Evolutionary conservation across 2,329 filamentous ascomycete species (phyloP).

Genomic region (Periglandula ipomoeae): DNA sequence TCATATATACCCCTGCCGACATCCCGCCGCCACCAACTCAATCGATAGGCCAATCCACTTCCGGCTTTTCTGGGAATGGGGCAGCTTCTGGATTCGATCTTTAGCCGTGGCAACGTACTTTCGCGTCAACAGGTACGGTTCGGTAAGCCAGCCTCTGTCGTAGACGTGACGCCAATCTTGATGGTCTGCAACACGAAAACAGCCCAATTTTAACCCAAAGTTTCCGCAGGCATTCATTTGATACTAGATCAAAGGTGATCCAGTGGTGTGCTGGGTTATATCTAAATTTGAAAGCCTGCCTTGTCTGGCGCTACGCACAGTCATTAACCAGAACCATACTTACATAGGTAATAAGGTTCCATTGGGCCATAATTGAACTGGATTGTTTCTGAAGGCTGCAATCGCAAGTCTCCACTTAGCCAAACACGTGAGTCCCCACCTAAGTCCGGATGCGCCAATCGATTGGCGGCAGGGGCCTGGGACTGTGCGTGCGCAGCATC

Average conservation of each 20-base stretch:
- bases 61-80: neutral
- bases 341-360: no score
- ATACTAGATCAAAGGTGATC: neutral
- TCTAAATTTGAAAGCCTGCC: neutral
- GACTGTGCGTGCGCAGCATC: slow-evolving; percentile 20
- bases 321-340: no score
- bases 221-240: neutral
- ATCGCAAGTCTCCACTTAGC: no score
- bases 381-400: no score
- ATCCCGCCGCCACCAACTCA: neutral
- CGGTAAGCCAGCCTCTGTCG: neutral
- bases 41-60: neutral
- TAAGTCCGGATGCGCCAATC: slow-evolving; percentile 10
- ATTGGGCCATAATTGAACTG: no score
- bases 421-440: neutral
- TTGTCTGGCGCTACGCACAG: neutral
- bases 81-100: neutral
- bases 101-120: neutral
- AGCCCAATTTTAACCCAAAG: neutral
- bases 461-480: slow-evolving; percentile 16
- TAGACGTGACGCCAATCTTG: neutral
- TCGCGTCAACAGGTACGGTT: neutral
- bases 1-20: neutral
- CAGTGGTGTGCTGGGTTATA: no score
- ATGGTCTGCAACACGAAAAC: neutral